Percentiles rank a stretch among this genome's conserved stretches.
These are phyloP conservation scores for Coemansia umbellata DNA, from an alignment of 192 early-diverging fungal genomes.

Conservation along the genomic window DNA sequence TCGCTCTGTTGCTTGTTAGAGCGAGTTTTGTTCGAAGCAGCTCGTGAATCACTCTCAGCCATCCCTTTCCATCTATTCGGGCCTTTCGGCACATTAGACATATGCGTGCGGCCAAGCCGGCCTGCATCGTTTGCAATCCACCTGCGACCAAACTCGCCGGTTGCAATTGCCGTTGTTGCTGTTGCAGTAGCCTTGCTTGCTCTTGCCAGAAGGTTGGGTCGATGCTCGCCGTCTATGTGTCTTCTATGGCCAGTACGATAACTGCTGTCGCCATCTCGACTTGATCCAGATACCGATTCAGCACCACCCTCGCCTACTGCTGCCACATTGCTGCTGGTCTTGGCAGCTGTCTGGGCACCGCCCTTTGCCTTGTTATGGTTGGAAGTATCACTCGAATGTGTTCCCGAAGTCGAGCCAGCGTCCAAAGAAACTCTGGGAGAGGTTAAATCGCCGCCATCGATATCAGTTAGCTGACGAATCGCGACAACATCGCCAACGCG, in stretches of 20 bases:
- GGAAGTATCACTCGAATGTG: slow-evolving; percentile 5
- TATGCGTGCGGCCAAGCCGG: not conserved
- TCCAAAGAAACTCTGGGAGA: slow-evolving; percentile 28
- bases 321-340: not conserved
- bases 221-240: not conserved
- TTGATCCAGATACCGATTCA: not conserved
- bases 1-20: not conserved
- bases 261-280: not conserved
- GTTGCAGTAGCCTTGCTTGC: not conserved
- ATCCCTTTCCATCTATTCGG: slow-evolving; percentile 3
- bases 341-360: not conserved
- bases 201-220: not conserved
- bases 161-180: not conserved
- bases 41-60: not conserved
- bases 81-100: not conserved
- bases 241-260: not conserved
- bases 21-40: not conserved
- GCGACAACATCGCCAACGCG: slow-evolving; percentile 46
- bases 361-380: not conserved
- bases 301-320: slow-evolving; percentile 1
- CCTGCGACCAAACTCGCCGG: not conserved
- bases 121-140: not conserved
- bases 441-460: slow-evolving; percentile 17
- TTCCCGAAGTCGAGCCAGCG: slow-evolving; percentile 4
- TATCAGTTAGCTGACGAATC: slow-evolving; percentile 23